Evolutionary conservation across 2,329 filamentous ascomycete genomes (phyloP), one percentile per base, ranked within the genome.

Genomic region (Hypoxylon sp.): DNA sequence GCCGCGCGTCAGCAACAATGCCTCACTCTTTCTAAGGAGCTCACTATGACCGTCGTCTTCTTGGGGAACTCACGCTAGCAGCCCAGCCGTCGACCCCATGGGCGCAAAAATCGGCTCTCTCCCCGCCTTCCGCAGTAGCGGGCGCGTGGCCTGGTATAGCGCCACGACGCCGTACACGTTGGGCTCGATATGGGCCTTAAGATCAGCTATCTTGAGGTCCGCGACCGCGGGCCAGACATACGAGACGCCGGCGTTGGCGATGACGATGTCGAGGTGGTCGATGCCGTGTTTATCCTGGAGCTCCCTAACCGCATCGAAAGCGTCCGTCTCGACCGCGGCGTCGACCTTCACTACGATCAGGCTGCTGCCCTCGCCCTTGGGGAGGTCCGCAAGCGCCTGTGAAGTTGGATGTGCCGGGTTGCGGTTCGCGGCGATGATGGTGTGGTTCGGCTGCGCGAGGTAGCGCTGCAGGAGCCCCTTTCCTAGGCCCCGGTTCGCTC

Each of bases 381-480:
- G 78, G 0, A 87, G 75, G 0, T 73, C 60, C 1, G 54, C 42
- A n/a, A 85, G 78, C 1, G 74, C 67, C 21, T 72, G 61, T 0
- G 79, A 78, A 0, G 72, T 73, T 5, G 63, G 50, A 15, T 67
- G 74, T 24, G 7, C 17, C 10, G 64, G 63, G 67, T 82, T 67
- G 11, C 83, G 81, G 52, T 80, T 79, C 2, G 75, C 77, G 46
- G 82, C 82, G 27, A 84, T 79, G 63, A 82, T 75, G 3, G 78
- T 86, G 77, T 91, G 87, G 78, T 90, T 87, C 73, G 87, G 84
- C 46, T 85, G 82, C n/a, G 83, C 80, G 0, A 84, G 78, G 68
- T 80, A 82, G 7, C 69, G 74, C 51, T 75, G 62, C 1, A 80
- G 48, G 3, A 83, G 72, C 0, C 77, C 80, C 21, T 68, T 68